Base-by-base conservation (phyloP, 208 protist genomes). In the Crithidia brevicula region DNA sequence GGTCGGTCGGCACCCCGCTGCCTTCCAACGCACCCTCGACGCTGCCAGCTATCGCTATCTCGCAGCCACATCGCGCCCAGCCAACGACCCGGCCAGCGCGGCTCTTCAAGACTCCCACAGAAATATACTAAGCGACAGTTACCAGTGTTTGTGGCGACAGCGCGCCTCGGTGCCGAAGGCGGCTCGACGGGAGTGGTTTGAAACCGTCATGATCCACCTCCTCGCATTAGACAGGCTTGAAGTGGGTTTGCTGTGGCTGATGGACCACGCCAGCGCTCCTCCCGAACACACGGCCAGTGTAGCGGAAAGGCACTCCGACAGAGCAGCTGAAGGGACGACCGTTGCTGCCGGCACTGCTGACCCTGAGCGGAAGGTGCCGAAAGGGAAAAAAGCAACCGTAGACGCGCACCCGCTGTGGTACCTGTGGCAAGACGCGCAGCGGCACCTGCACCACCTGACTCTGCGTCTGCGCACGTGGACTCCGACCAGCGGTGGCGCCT, bases 151-250 rank as follows among this genome's bases (percentile, higher is more conserved):
- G 49, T 82, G 75, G 80, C 3, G 25, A 28, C 43, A 67, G 13
- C 71, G 70, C 0, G 27, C 36, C 8, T 25, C 16, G 10, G 71
- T 78, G 36, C 78, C 77, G 0, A 42, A 63, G 33, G 49, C 46
- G 6, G 40, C 68, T 4, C 72, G 69, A 7, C 77, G 81, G 23
- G 86, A 92, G 67, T 92, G 86, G 86, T 62, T 80, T 15, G 81
- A 88, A 40, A 78, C 79, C n/a, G 70, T 77, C 16, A 60, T 82
- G 58, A 67, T 64, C 3, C 53, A 83, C 43, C 62, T 82, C 18
- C 59, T 63, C 23, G 56, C 54, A 4, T 27, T 74, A 20, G 23
- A 62, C 47, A 64, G 13, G 38, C n/a, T 68, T 2, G 50, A 40
- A 15, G 46, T 34, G 18, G 45, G 59, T 3, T 28, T 80, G 7